phyloP scores from a whole-genome alignment of 768 basidiomycete genomes.

The Boletus insuetus region DNA sequence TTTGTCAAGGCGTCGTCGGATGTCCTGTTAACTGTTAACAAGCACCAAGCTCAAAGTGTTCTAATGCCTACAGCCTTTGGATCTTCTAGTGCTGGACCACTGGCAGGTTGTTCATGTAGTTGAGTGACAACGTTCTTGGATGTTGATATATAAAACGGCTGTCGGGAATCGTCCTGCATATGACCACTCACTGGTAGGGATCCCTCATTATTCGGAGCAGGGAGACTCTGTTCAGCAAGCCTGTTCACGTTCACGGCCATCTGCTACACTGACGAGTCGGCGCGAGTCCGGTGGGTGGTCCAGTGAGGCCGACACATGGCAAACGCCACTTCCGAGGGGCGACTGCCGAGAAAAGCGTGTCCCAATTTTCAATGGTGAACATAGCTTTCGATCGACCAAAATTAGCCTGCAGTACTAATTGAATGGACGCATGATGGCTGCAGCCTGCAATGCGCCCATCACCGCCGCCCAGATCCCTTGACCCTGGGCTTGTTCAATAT shows the following conservation, averaged over 20 bases:
- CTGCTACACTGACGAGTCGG: too few relatives aligned
- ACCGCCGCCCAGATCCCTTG: not conserved
- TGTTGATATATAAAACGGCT: conserved; percentile 1
- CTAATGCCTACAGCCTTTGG: not conserved
- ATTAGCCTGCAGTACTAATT: too few relatives aligned
- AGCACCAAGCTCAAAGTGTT: not conserved
- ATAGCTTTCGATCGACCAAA: too few relatives aligned
- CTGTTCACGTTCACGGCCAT: not conserved
- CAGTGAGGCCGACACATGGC: conserved; percentile 3
- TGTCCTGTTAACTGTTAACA: conserved; percentile 10
- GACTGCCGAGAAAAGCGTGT: not conserved
- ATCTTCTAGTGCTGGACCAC: not conserved
- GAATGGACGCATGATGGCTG: too few relatives aligned
- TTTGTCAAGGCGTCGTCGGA: conserved; percentile 4
- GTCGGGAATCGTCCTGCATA: not conserved
- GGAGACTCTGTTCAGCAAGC: not conserved
- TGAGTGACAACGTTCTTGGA: conserved; percentile 6
- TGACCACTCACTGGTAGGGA: conserved; percentile 2
- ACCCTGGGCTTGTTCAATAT: not conserved
- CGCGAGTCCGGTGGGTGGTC: not conserved
- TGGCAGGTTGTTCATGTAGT: not conserved
- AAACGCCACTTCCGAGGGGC: not conserved
- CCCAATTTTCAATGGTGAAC: not conserved
- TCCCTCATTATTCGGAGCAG: not conserved
- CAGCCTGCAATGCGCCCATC: not conserved